Percentiles rank a stretch among this genome's conserved stretches.
Conservation (phyloP, 495 filamentous ascomycete genomes). For the Podospora didyma region DNA sequence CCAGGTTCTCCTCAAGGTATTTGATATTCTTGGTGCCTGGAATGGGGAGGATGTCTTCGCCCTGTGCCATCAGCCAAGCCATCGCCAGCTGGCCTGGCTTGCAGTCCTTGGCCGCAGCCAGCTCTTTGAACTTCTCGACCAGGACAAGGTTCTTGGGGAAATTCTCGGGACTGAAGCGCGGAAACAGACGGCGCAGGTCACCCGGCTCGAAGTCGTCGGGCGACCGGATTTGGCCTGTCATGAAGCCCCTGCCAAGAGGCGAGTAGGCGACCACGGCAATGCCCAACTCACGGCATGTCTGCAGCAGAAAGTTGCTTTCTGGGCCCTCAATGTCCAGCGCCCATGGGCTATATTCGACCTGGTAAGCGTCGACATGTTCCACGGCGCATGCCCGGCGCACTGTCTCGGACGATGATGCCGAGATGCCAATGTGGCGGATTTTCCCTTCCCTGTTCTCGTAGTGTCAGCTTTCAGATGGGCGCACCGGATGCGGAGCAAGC, state of each 20-base stretch:
- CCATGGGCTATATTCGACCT: conserved; percentile 46
- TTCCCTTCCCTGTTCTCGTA: conserved; percentile 38
- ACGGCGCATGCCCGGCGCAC: conserved; percentile 37
- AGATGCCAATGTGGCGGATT: conserved; percentile 51
- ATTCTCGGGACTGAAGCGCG: conserved; percentile 49
- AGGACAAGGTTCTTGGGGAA: conserved; percentile 51
- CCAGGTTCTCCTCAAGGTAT: conserved; percentile 57
- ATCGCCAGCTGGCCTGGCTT: conserved; percentile 49
- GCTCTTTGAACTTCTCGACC: conserved; percentile 40
- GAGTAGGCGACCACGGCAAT: conserved; percentile 44
- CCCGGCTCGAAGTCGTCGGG: conserved; percentile 33
- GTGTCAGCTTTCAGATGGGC: neutral
- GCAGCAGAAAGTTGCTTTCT: conserved; percentile 30
- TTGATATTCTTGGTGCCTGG: conserved; percentile 55
- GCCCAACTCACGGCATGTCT: conserved; percentile 45
- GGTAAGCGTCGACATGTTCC: conserved; percentile 36
- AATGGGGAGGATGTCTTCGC: conserved; percentile 51
- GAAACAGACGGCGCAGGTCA: conserved; percentile 36
- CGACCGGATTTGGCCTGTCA: conserved; percentile 36
- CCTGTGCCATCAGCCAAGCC: conserved; percentile 56
- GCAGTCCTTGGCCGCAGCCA: conserved; percentile 46
- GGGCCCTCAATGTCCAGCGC: conserved; percentile 39
- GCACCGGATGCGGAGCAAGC: neutral
- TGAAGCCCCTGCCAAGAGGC: conserved; percentile 45
- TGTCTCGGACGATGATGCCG: conserved; percentile 30